Evolutionary conservation across 331 rosid genomes (phyloP).

Genomic region (Erythrophleum ivorense): DNA sequence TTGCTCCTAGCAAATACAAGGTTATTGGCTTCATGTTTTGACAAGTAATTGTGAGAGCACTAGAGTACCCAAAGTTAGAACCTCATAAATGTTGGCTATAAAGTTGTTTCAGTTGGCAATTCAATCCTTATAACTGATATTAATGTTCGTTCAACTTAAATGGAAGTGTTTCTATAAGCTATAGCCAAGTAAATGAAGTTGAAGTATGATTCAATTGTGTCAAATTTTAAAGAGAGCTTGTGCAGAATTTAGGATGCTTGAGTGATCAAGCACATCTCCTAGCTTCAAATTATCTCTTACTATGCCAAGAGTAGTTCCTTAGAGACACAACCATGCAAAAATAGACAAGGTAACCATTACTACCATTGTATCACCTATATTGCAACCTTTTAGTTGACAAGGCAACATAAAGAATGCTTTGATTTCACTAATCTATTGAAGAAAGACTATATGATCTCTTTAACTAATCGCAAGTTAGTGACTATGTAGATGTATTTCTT

Average conservation of each 20-base stretch:
- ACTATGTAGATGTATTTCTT: background rate
- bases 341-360: background rate
- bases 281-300: background rate
- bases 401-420: too few relatives aligned
- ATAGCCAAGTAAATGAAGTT: background rate
- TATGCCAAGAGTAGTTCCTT: background rate
- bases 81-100: background rate
- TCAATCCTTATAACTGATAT: background rate
- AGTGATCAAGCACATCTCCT: background rate
- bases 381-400: too few relatives aligned
- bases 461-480: background rate
- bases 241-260: background rate
- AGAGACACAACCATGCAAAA: background rate
- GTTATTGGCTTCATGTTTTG: background rate
- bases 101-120: background rate
- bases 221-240: background rate
- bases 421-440: background rate
- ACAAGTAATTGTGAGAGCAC: background rate
- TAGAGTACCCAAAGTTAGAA: background rate
- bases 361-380: background rate
- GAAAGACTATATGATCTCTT: background rate
- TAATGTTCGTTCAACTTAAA: background rate
- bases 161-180: background rate
- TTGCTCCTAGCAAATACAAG: background rate
- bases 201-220: too few relatives aligned